phyloP scores from a whole-genome alignment of 805 yeast species.

The Torulaspora microellipsoides region DNA sequence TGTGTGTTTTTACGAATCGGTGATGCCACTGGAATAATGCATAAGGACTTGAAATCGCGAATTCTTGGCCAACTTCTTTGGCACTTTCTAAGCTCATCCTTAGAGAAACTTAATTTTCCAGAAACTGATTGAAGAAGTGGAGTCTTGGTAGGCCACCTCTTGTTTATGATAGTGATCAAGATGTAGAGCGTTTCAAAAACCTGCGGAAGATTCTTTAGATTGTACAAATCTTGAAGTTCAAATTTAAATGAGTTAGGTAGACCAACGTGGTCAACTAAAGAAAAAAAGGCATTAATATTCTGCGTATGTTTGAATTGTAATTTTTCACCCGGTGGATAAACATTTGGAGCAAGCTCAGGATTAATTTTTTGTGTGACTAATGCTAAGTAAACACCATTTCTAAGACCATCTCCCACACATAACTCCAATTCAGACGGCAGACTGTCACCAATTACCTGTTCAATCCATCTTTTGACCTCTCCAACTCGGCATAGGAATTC shows the following conservation, averaged over 20 bases:
- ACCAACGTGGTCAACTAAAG: constrained; percentile 59
- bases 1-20: constrained; percentile 14
- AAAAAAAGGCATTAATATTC: constrained; percentile 80
- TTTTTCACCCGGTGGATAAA: constrained; percentile 53
- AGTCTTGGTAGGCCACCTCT: constrained; percentile 46
- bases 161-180: constrained; percentile 64
- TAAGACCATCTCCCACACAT: constrained; percentile 51
- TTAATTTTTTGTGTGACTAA: constrained; percentile 67
- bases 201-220: constrained; percentile 85
- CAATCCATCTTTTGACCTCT: constrained; percentile 82
- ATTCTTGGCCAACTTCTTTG: constrained; percentile 60
- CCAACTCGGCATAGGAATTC: constrained; percentile 77
- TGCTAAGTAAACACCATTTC: constrained; percentile 85
- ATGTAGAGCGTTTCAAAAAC: constrained; percentile 94
- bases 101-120: constrained; percentile 54
- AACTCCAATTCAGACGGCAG: constrained; percentile 56
- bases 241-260: constrained; percentile 87
- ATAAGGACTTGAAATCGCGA: constrained; percentile 69
- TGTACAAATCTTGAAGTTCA: constrained; percentile 90
- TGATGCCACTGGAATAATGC: constrained; percentile 31
- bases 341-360: constrained; percentile 54
- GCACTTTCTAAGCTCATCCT: constrained; percentile 63
- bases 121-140: constrained; percentile 61
- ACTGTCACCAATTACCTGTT: constrained; percentile 51
- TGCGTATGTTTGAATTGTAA: constrained; percentile 89